phyloP scores from a whole-genome alignment of 371 early-diverging fungal species.

The Mucor plumbeus region DNA sequence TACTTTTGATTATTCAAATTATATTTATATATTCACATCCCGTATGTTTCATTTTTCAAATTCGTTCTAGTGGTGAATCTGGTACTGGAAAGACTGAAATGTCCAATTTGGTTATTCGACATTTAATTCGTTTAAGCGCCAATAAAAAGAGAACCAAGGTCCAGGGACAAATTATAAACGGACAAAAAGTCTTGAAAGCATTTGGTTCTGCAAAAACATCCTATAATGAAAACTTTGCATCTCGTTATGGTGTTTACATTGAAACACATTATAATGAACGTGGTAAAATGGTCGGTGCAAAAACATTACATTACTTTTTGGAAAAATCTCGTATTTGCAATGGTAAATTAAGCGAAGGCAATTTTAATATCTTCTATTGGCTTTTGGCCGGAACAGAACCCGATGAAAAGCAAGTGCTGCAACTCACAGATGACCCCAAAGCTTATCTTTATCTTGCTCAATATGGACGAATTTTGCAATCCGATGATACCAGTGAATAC shows the following conservation, averaged over 20 bases:
- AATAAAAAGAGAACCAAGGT: slow-evolving; percentile 76
- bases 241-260: slow-evolving; percentile 86
- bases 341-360: slow-evolving; percentile 65
- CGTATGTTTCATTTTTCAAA: not conserved
- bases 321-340: slow-evolving; percentile 78
- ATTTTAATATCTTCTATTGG: slow-evolving; percentile 93
- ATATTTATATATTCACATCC: slow-evolving; percentile 7
- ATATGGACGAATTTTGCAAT: slow-evolving; percentile 30
- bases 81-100: slow-evolving; percentile 85
- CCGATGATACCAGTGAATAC: slow-evolving; percentile 52
- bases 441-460: slow-evolving; percentile 24
- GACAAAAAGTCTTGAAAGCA: slow-evolving; percentile 24
- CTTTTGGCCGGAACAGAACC: slow-evolving; percentile 56
- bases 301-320: slow-evolving; percentile 86
- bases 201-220: slow-evolving; percentile 86
- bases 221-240: slow-evolving; percentile 74
- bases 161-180: slow-evolving; percentile 68
- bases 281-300: slow-evolving; percentile 88
- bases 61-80: slow-evolving; percentile 71
- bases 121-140: slow-evolving; percentile 69
- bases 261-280: slow-evolving; percentile 89
- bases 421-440: slow-evolving; percentile 15
- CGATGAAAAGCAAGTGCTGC: slow-evolving; percentile 38
- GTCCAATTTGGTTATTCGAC: slow-evolving; percentile 57
- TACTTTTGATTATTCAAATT: not conserved